phyloP scores from a whole-genome alignment of 2,329 filamentous ascomycete species.

The Colletotrichum falcatum region DNA sequence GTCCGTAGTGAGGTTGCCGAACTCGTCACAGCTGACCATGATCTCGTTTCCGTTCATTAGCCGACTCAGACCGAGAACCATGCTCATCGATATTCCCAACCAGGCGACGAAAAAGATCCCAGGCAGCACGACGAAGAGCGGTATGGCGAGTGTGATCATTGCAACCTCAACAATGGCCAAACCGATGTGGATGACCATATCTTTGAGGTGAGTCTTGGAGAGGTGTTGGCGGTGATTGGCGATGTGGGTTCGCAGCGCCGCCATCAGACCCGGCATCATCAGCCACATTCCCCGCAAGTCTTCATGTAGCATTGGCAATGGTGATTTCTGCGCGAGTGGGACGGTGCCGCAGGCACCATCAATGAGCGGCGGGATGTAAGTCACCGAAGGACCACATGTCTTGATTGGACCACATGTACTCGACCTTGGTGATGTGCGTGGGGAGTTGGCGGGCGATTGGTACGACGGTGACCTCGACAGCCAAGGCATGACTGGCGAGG shows the following conservation, averaged over 20 bases:
- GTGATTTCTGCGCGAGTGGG: slow-evolving; percentile 45
- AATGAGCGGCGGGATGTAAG: slow-evolving; percentile 52
- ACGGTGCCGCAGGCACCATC: slow-evolving; percentile 51
- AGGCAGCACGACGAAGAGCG: slow-evolving; percentile 48
- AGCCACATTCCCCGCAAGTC: slow-evolving; percentile 43
- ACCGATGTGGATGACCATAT: slow-evolving; percentile 44
- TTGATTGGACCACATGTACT: slow-evolving; percentile 35
- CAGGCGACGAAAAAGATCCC: slow-evolving; percentile 48
- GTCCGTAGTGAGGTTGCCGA: slow-evolving; percentile 47
- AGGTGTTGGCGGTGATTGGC: slow-evolving; percentile 41
- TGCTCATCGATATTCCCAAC: slow-evolving; percentile 42
- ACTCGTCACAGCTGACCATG: slow-evolving; percentile 40
- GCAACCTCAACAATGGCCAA: slow-evolving; percentile 45
- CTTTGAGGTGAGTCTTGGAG: slow-evolving; percentile 43
- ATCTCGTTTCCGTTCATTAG: slow-evolving; percentile 47
- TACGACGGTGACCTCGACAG: slow-evolving; percentile 40
- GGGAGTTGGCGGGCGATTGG: slow-evolving; percentile 31
- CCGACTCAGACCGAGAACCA: slow-evolving; percentile 46
- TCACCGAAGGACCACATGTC: slow-evolving; percentile 44
- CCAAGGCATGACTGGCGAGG: slow-evolving; percentile 35
- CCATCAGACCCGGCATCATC: slow-evolving; percentile 43
- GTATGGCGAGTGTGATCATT: slow-evolving; percentile 45
- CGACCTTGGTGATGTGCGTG: slow-evolving; percentile 30
- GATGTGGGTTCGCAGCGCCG: slow-evolving; percentile 40
- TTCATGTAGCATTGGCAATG: slow-evolving; percentile 43